Evolutionary conservation across 1,139 yeast species (phyloP).

Genomic region (Hyphopichia fennica): DNA sequence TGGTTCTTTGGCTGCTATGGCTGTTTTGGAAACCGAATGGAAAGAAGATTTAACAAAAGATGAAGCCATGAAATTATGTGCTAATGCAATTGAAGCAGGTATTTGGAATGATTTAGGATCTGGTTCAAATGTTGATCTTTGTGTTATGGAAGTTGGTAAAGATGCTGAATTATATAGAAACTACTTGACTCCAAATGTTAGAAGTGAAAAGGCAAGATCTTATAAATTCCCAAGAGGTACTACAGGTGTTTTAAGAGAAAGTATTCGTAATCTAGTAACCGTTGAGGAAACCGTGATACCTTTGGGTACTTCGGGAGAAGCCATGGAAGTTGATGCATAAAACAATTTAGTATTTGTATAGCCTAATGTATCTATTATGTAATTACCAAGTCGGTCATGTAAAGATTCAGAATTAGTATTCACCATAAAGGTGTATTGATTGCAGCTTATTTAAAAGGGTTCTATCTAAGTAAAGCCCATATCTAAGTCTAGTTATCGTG

Average conservation of each 20-base stretch:
- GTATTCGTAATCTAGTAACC: slow-evolving; percentile 64
- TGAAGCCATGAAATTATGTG: slow-evolving; percentile 85
- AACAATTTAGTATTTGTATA: too few relatives aligned
- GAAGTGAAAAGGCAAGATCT: slow-evolving; percentile 75
- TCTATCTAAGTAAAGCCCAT: too few relatives aligned
- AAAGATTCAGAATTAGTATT: too few relatives aligned
- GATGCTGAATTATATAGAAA: slow-evolving; percentile 84
- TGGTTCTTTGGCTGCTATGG: slow-evolving; percentile 99
- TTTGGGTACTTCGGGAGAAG: slow-evolving; percentile 37
- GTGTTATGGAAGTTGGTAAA: slow-evolving; percentile 92
- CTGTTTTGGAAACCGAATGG: slow-evolving; percentile 90
- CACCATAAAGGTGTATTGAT: too few relatives aligned
- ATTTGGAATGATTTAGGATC: slow-evolving; percentile 99
- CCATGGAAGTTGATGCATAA: slow-evolving; percentile 75
- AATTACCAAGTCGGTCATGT: too few relatives aligned
- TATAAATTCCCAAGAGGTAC: slow-evolving; percentile 91
- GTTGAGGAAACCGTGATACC: slow-evolving; percentile 64
- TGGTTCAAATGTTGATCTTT: slow-evolving; percentile 94
- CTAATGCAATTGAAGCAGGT: slow-evolving; percentile 96
- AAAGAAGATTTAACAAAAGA: slow-evolving; percentile 73
- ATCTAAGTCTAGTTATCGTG: too few relatives aligned
- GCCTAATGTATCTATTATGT: too few relatives aligned
- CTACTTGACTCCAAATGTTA: slow-evolving; percentile 85
- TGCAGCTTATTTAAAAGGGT: too few relatives aligned
- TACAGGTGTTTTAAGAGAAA: slow-evolving; percentile 74